Base-by-base conservation (phyloP, 2,329 filamentous ascomycete genomes). In the Ceratocystis destructans region DNA sequence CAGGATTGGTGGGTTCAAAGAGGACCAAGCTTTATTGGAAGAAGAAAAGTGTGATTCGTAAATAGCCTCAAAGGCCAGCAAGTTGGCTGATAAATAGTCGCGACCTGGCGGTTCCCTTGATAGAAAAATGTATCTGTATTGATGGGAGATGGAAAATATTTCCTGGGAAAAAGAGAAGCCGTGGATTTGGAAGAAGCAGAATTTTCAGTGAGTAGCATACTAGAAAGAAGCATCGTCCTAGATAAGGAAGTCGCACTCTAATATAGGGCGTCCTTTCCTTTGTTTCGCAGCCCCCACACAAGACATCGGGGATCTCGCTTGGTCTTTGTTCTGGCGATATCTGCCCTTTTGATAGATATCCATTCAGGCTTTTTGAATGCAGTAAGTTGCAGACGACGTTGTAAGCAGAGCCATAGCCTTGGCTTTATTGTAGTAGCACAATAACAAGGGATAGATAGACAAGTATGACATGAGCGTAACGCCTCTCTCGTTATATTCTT, bases 21-120 rank as follows among this genome's bases (percentile, higher is more conserved):
- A 25, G 65, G 46, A 64, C 61, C 53, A 64, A 33, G 31, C 55
- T 59, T 59, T 59, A 15, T 4, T n/a, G 55, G 25, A 53, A 53
- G 48, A 53, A 53, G 48, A 53, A 53, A 25, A 53, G 28, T 5
- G 48, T 5, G 37, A 4, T 22, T 20, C 20, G 20, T n/a, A 3
- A 53, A 53, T 53, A 28, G 48, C 12, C 37, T 15, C 37, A 41
- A 41, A 10, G 10, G 2, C 37, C 37, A 41, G 37, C 37, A 41
- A 5, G 37, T 15, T 28, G 3, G 10, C 22, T 53, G 37, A 12
- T 41, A 41, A 41, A 41, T 15, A 41, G 37, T 10, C 37, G 37
- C 3, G 10, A 12, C 10, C 37, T 41, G 37, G 10, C 10, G 37
- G 3, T 41, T 41, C 37, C 12, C 37, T 15, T 41, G 37, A 41